Evolutionary conservation across 1,139 yeast genomes (phyloP).

Genomic region (Keqinozyma sinolaborantium): DNA sequence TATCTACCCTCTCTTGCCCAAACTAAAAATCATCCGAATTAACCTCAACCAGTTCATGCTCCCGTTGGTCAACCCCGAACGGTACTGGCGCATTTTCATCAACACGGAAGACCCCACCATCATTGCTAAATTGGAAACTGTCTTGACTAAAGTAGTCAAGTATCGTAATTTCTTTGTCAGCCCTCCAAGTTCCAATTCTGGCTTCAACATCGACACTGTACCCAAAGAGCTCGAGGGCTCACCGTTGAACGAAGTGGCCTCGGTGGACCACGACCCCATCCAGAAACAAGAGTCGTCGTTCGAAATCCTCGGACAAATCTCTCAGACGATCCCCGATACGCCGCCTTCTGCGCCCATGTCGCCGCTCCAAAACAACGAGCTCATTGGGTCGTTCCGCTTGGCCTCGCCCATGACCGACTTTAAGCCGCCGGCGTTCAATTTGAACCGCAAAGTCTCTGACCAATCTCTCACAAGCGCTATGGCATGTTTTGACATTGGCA

Average conservation of each 20-base stretch:
- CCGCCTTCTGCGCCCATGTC: constrained; percentile 47
- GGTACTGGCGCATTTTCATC: constrained; percentile 66
- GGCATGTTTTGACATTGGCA: constrained; percentile 25
- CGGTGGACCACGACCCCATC: not conserved
- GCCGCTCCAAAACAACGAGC: constrained; percentile 20
- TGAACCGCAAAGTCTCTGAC: constrained; percentile 18
- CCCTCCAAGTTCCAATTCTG: not conserved
- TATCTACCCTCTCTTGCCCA: constrained; percentile 64
- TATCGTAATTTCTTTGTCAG: constrained; percentile 35
- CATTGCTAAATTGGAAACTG: constrained; percentile 31
- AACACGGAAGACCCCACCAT: constrained; percentile 30
- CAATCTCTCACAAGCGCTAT: constrained; percentile 26
- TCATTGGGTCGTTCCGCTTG: constrained; percentile 5
- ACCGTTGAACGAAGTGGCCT: not conserved
- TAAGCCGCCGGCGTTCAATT: constrained; percentile 6
- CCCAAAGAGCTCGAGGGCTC: not conserved
- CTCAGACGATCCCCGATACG: constrained; percentile 36
- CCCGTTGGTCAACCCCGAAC: constrained; percentile 66
- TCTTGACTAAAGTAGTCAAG: constrained; percentile 39
- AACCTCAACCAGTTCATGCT: constrained; percentile 52
- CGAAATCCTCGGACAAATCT: constrained; percentile 12
- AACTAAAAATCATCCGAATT: constrained; percentile 53
- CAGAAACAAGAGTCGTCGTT: constrained; percentile 4
- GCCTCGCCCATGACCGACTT: constrained; percentile 5
- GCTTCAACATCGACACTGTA: not conserved